A percentile compares a stretch with the other conserved stretches of the same genome.
Conservation (phyloP, 1,139 yeast genomes). For the Pichia cactophila region DNA sequence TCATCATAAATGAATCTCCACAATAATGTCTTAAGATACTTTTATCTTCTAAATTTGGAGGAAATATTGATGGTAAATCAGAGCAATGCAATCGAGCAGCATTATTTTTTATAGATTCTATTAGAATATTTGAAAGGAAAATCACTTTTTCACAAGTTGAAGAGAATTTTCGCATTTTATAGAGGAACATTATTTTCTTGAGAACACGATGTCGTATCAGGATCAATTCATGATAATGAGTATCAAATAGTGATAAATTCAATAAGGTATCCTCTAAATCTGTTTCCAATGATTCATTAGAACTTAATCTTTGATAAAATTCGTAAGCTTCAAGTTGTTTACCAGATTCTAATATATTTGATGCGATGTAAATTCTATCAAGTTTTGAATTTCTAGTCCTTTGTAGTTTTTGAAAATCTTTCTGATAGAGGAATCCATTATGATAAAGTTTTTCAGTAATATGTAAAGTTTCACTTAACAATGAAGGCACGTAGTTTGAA, state of each 20-base stretch:
- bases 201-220: conserved; percentile 6
- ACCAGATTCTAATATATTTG: conserved; percentile 10
- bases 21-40: conserved; percentile 17
- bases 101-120: background rate
- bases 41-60: conserved; percentile 5
- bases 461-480: conserved; percentile 16
- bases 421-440: conserved; percentile 1
- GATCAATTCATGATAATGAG: conserved; percentile 14
- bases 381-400: conserved; percentile 8
- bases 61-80: background rate
- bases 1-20: conserved; percentile 13
- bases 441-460: conserved; percentile 6
- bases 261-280: conserved; percentile 14
- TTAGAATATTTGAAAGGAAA: background rate
- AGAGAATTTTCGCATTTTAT: background rate
- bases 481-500: conserved; percentile 14
- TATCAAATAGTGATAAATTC: conserved; percentile 16
- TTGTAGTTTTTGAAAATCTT: conserved; percentile 1
- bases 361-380: conserved; percentile 14
- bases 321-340: conserved; percentile 1
- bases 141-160: background rate
- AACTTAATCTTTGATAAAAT: background rate
- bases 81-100: background rate
- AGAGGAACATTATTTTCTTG: background rate
- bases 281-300: conserved; percentile 1